These are phyloP conservation scores for Yamadazyma ubonensis DNA, from an alignment of 805 yeast genomes.

Conservation along the genomic window DNA sequence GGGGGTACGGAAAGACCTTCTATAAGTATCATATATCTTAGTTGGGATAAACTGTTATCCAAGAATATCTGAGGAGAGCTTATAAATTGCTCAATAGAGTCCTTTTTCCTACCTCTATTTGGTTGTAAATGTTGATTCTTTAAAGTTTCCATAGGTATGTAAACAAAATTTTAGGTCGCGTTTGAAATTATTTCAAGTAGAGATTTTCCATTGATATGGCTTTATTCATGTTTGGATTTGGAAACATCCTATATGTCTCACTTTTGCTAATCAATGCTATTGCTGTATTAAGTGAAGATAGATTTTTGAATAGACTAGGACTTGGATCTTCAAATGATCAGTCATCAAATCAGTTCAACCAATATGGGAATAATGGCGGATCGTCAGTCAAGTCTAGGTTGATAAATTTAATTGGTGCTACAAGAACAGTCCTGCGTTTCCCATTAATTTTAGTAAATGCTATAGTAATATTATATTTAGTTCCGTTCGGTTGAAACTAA, in stretches of 20 bases:
- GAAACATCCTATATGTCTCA: slow-evolving; percentile 55
- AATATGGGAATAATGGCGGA: slow-evolving; percentile 28
- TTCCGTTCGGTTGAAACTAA: slow-evolving; percentile 12
- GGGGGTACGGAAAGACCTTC: slow-evolving; percentile 42
- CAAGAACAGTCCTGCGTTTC: slow-evolving; percentile 70
- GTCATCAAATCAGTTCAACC: slow-evolving; percentile 23
- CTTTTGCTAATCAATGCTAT: slow-evolving; percentile 68
- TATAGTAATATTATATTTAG: slow-evolving; percentile 56
- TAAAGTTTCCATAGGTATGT: slow-evolving; percentile 5
- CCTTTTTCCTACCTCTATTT: slow-evolving; percentile 31
- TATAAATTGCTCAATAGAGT: slow-evolving; percentile 38
- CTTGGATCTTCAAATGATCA: slow-evolving; percentile 25
- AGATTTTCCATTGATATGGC: slow-evolving; percentile 8
- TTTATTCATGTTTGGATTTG: slow-evolving; percentile 55
- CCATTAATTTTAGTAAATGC: slow-evolving; percentile 70
- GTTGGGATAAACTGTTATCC: slow-evolving; percentile 34
- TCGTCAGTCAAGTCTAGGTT: slow-evolving; percentile 51
- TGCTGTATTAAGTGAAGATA: slow-evolving; percentile 76
- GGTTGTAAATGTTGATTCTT: slow-evolving; percentile 2
- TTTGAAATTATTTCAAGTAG: neutral
- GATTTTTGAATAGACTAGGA: slow-evolving; percentile 65
- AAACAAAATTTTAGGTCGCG: slow-evolving; percentile 4
- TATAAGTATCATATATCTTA: slow-evolving; percentile 38
- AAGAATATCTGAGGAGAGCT: slow-evolving; percentile 34
- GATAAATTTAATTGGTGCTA: slow-evolving; percentile 66